Evolutionary conservation across 2,329 filamentous ascomycete species (phyloP), one percentile per base, ranked within the genome.

Genomic region (Trichophyton rubrum): DNA sequence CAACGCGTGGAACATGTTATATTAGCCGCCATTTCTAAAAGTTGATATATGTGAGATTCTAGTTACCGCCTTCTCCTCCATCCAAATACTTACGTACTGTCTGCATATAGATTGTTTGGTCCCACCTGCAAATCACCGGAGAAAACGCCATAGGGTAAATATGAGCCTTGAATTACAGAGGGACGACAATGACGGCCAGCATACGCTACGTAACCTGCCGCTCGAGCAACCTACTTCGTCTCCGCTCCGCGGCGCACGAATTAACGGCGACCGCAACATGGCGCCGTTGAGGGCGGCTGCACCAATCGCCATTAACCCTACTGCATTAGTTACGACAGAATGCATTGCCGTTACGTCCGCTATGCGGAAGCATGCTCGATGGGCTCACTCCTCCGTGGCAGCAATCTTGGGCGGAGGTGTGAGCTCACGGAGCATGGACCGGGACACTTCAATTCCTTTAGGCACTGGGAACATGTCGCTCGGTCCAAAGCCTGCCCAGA

Each of bases 271-370:
- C 38, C 56, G 27, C 49, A 49, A 51, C 55, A 45, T 13, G 17
- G 22, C 22, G 5, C 45, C 45, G 45, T 30, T 51, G 45, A 51
- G 47, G 3, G 49, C 40, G 15, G 24, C 60, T 49, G 59, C 61
- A 33, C 60, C 62, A 20, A 89, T 96, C 64, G 89, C 91, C 49
- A 87, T 96, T 66, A 89, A 96, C 69, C 90, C 91, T 1, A 86
- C 96, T 61, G 91, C 90, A 56, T 79, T 99, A 68, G 90, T 99
- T 66, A 96, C 95, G 64, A 96, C 92, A 75, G 93, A 99, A 85
- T 99, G 93, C 75, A 97, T 97, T 71, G 92, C 91, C 53, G 92
- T 99, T 76, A 97, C 93, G 13, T 96, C 92, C 64, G 90, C 91
- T 63, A 96, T 99, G 82, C 91, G 95, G 70, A 99, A 99, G 77